Evolutionary conservation across 768 basidiomycete genomes (phyloP), one percentile per base, ranked within the genome.

Genomic region (Gelatoporia subvermispora): DNA sequence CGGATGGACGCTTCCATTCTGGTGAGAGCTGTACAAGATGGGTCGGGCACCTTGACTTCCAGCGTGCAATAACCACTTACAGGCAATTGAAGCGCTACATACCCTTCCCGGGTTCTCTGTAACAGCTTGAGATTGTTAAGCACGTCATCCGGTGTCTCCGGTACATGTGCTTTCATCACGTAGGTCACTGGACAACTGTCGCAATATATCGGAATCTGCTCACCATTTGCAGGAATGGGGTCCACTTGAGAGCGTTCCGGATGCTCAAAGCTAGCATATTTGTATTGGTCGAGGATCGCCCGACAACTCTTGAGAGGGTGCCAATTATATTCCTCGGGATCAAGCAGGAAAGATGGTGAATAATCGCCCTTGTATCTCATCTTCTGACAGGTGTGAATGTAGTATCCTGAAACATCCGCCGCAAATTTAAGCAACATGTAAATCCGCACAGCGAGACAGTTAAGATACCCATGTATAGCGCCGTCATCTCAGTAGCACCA

Each of bases 351-450:
- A 2, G 94, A 96, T 0, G 95, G 95, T 0, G 73, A 64, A 56
- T 94, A 99, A 47, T 96, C 93, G 23, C 84, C 93, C 60, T 99
- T 99, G 68, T 99, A 98, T 47, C 76, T 75, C 96, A 98, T 98
- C 67, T 99, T 99, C 43, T 71, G 79, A 61, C 94, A 97, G 2
- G 88, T 82, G 57, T 96, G 78, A 35, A 98, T 87, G 65, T 97
- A 98, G 65, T 82, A 97, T 7, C 94, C 94, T 96, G 57, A 11
- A 15, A 8, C 36, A 25, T 25, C n/a, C n/a, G n/a, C n/a, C n/a
- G n/a, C n/a, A n/a, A 39, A 20, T n/a, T 28, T 36, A 4, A 36
- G 20, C 17, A 21, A 18, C 21, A 11, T 16, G n/a, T 17, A 31
- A 18, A 22, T 4, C 10, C 7, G 18, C 3, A 20, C 42, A 41